Conservation (phyloP, 2,329 filamentous ascomycete species). For the Clonostachys byssicola region DNA sequence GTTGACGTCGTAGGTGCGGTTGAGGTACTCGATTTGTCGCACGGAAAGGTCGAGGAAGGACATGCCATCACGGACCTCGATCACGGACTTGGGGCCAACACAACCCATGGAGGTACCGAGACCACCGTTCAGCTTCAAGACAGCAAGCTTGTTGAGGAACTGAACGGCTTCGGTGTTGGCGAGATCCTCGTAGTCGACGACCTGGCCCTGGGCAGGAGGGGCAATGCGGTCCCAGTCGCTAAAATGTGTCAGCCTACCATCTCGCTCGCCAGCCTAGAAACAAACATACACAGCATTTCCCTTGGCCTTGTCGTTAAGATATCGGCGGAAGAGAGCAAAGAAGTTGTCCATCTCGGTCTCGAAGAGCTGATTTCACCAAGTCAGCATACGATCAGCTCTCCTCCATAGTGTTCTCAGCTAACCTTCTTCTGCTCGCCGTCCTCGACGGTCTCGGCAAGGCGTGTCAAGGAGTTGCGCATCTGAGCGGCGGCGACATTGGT, state of each 20-base stretch:
- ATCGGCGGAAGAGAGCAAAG: conserved; percentile 96
- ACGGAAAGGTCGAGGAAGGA: conserved; percentile 99
- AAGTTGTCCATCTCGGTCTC: conserved; percentile 99
- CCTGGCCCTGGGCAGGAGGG: conserved; percentile 87
- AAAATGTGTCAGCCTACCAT: conserved; percentile 12
- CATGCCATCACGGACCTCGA: conserved; percentile 99
- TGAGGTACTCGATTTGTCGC: conserved; percentile 97
- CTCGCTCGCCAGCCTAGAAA: too few relatives aligned
- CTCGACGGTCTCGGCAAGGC: conserved; percentile 83
- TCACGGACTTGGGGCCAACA: conserved; percentile 98
- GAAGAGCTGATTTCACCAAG: conserved; percentile 61
- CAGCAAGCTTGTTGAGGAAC: conserved; percentile 95
- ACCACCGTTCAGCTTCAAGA: conserved; percentile 98
- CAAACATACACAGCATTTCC: conserved; percentile 73
- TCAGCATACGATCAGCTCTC: background rate
- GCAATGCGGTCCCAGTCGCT: conserved; percentile 97
- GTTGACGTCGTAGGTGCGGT: conserved; percentile 95
- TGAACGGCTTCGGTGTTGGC: conserved; percentile 85
- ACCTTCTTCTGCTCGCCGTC: conserved; percentile 84
- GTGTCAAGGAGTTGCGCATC: conserved; percentile 97
- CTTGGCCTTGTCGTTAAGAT: conserved; percentile 98
- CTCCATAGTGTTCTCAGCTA: conserved; percentile 16
- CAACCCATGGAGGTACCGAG: conserved; percentile 99
- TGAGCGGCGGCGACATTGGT: conserved; percentile 97
- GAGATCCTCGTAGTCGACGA: conserved; percentile 90